phyloP scores from a whole-genome alignment of 495 filamentous ascomycete genomes.

The Schizothecium vesticola region DNA sequence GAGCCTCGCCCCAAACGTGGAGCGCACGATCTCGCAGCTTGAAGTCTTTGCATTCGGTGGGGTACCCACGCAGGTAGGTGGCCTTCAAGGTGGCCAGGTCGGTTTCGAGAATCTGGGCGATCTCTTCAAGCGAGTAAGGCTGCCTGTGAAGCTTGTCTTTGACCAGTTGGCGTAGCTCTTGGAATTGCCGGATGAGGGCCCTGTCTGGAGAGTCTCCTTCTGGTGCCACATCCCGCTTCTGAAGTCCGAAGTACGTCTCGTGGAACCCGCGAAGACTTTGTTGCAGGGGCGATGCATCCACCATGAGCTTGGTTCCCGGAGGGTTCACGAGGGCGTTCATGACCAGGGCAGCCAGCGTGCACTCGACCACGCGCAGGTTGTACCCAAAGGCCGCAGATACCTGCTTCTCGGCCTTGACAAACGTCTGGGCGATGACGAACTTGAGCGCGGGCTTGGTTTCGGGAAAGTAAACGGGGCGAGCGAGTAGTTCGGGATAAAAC shows the following conservation, averaged over 20 bases:
- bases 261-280: slow-evolving; percentile 83
- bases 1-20: slow-evolving; percentile 86
- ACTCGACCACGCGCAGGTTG: slow-evolving; percentile 95
- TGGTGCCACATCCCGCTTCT: slow-evolving; percentile 34
- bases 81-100: slow-evolving; percentile 58
- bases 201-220: not conserved
- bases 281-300: slow-evolving; percentile 78
- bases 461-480: slow-evolving; percentile 77
- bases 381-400: slow-evolving; percentile 89
- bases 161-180: too few species aligned
- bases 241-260: slow-evolving; percentile 65
- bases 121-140: not conserved
- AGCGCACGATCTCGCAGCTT: slow-evolving; percentile 77
- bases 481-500: slow-evolving; percentile 76
- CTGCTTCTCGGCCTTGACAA: slow-evolving; percentile 90
- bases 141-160: not conserved
- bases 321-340: slow-evolving; percentile 48
- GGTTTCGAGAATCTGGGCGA: not conserved
- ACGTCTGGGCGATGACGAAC: slow-evolving; percentile 92
- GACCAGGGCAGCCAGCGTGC: slow-evolving; percentile 76
- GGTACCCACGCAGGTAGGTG: slow-evolving; percentile 76
- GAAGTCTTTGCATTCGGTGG: slow-evolving; percentile 83
- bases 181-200: not conserved
- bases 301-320: slow-evolving; percentile 59
- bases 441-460: slow-evolving; percentile 73